Evolutionary conservation across 2,329 filamentous ascomycete species (phyloP).

Genomic region (Ophiostoma australiae): DNA sequence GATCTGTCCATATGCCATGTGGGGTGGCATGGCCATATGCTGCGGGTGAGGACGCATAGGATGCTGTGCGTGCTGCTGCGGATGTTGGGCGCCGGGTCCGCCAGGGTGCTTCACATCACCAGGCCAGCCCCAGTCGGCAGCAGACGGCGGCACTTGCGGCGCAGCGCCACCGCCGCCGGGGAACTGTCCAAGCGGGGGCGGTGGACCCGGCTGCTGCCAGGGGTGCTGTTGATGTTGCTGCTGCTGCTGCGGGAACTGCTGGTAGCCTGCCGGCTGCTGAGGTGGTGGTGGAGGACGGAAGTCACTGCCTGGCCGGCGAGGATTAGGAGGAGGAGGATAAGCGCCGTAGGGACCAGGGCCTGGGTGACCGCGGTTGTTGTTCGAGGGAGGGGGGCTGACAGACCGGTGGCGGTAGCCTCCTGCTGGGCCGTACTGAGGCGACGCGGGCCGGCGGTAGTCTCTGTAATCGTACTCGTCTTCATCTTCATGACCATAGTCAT

Average conservation of each 20-base stretch:
- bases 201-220: constrained; percentile 1
- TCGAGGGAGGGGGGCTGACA: background rate
- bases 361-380: background rate
- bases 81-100: background rate
- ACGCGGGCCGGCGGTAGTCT: background rate
- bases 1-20: constrained; percentile 14
- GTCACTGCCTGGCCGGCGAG: constrained; percentile 13
- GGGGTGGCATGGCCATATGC: constrained; percentile 13
- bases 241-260: constrained; percentile 15
- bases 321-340: background rate
- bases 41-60: background rate
- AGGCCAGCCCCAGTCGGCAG: constrained; percentile 22
- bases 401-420: background rate
- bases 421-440: constrained; percentile 1
- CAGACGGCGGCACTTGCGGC: background rate
- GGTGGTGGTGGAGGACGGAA: constrained; percentile 17
- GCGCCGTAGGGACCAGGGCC: background rate
- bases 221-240: constrained; percentile 10
- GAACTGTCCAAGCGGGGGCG: background rate
- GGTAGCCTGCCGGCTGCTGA: background rate
- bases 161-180: background rate
- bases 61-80: background rate
- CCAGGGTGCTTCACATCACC: constrained; percentile 21
- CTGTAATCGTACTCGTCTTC: background rate
- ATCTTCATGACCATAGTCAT: constrained; percentile 10